These are phyloP conservation scores for Ambrosiella beaveri DNA, from an alignment of 2,329 filamentous ascomycete genomes.

Conservation along the genomic window DNA sequence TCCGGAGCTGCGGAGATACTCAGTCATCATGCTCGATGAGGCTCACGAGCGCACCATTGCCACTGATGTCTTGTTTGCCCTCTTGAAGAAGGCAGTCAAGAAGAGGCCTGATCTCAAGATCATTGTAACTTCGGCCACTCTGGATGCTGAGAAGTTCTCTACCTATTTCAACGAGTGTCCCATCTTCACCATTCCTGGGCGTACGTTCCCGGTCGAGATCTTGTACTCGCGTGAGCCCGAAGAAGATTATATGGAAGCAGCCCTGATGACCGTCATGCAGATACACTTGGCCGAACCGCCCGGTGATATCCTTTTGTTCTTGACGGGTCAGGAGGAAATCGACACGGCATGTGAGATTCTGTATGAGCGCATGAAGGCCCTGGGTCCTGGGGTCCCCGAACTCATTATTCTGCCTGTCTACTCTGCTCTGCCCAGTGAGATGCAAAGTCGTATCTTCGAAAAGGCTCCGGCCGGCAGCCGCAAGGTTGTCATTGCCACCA, in stretches of 20 bases:
- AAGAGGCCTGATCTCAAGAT: slow-evolving; percentile 75
- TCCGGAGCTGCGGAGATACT: slow-evolving; percentile 74
- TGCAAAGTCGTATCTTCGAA: slow-evolving; percentile 89
- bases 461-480: slow-evolving; percentile 69
- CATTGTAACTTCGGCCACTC: slow-evolving; percentile 89
- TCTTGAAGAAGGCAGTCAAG: slow-evolving; percentile 86
- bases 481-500: slow-evolving; percentile 95
- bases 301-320: slow-evolving; percentile 89
- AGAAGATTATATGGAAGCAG: slow-evolving; percentile 85
- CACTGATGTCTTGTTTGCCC: slow-evolving; percentile 84
- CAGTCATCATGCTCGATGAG: slow-evolving; percentile 95
- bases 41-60: slow-evolving; percentile 94
- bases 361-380: slow-evolving; percentile 86
- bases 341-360: slow-evolving; percentile 87
- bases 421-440: slow-evolving; percentile 78
- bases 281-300: slow-evolving; percentile 85
- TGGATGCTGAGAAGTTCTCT: slow-evolving; percentile 95
- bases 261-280: slow-evolving; percentile 94
- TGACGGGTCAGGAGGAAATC: slow-evolving; percentile 96
- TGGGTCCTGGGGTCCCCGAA: slow-evolving; percentile 81
- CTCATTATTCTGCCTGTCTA: slow-evolving; percentile 93
- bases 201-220: slow-evolving; percentile 89
- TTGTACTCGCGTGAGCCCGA: slow-evolving; percentile 92
- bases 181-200: slow-evolving; percentile 89
- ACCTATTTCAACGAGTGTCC: slow-evolving; percentile 91